Evolutionary conservation across 176 grass and related monocot species (phyloP), one percentile per base, ranked within the genome.

Genomic region (Panicum miliaceum): DNA sequence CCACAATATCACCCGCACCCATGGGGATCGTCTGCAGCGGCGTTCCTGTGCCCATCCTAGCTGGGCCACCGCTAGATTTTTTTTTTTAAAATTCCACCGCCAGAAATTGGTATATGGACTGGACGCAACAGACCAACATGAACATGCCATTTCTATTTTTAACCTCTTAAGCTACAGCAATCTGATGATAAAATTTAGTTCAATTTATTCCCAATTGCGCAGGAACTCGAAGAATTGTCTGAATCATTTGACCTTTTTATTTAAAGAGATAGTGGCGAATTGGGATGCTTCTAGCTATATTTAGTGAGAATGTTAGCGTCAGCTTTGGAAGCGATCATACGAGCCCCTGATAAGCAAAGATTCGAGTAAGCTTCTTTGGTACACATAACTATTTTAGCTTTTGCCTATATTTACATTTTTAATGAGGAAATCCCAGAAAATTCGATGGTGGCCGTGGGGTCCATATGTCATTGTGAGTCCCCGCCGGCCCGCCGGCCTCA

Each of bases 381-480:
- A 58, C 56, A 23, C 56, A 3, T 58, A 25, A 4, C n/a, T 26
- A 26, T 60, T 60, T 60, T 60, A 60, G 51, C 35, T 60, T 56
- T 54, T 53, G 43, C 54, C 29, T 32, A 76, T 8, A 7, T 18
- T 2, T 8, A 8, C 3, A 26, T 34, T 19, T 50, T 52, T 48
- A 19, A 51, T 6, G 13, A 32, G 6, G 0, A 4, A 52, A 18
- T 0, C 16, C 5, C 0, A 48, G 48, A 75, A 38, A 43, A 75
- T 14, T 80, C 25, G 41, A 4, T 16, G 77, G 71, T 82, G 72
- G 54, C 19, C 0, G 43, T 1, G 3, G 78, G 87, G n/a, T 14
- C 79, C 78, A 90, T 72, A 48, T 86, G 83, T 85, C 83, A 86
- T 43, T 0, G 79, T 16, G 7, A 45, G 16, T 12, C 7, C 8